phyloP scores from a whole-genome alignment of 352 stramenopile species.

The Pilasporangium apinafurcum region DNA sequence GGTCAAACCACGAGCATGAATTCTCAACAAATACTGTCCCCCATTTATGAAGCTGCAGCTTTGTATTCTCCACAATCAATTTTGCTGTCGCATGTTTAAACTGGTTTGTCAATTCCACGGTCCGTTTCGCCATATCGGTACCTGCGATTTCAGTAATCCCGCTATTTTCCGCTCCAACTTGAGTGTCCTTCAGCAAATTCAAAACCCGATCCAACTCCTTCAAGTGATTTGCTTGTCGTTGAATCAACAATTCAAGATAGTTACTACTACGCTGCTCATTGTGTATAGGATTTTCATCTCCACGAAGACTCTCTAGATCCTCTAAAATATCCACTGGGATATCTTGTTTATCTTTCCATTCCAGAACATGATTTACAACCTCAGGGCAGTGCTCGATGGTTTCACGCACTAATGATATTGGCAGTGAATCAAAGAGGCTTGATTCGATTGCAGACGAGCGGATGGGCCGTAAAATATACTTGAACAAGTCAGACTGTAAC shows the following conservation, averaged over 20 bases:
- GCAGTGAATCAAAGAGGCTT: constrained; percentile 62
- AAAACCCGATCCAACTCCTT: constrained; percentile 16
- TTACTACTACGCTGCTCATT: constrained; percentile 9
- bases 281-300: neutral
- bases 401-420: constrained; percentile 68
- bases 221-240: constrained; percentile 16
- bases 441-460: constrained; percentile 77
- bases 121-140: no score
- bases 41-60: constrained; percentile 78
- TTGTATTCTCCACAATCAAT: constrained; percentile 49
- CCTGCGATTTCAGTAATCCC: no score
- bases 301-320: constrained; percentile 8
- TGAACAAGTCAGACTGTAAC: constrained; percentile 67
- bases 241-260: constrained; percentile 22
- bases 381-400: constrained; percentile 75
- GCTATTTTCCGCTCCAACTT: no score
- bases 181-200: constrained; percentile 7
- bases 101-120: constrained; percentile 43
- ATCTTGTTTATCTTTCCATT: constrained; percentile 68
- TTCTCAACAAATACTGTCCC: constrained; percentile 57
- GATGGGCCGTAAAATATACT: constrained; percentile 71
- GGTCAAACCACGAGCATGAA: constrained; percentile 59
- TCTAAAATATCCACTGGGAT: constrained; percentile 37
- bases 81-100: constrained; percentile 43
- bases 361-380: constrained; percentile 68